phyloP scores from a whole-genome alignment of 2,329 filamentous ascomycete genomes.

The Claviceps sp. region DNA sequence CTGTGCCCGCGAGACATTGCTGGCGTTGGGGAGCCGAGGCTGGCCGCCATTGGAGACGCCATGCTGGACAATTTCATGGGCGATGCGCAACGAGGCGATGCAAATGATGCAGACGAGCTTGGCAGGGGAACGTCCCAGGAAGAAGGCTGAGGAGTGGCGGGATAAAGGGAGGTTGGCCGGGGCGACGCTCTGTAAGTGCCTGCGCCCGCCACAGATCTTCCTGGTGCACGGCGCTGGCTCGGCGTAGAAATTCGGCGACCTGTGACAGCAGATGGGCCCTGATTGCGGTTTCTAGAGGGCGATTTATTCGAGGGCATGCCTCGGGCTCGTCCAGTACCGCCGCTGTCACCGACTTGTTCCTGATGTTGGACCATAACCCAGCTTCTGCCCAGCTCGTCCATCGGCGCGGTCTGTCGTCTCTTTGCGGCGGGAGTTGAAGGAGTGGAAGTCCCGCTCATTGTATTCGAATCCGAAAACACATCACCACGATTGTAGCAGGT shows the following conservation, averaged over 20 bases:
- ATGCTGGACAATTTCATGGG: constrained; percentile 32
- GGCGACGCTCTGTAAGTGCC: background rate
- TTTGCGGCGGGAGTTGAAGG: constrained; percentile 35
- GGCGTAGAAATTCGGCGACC: constrained; percentile 32
- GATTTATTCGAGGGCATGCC: constrained; percentile 13
- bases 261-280: constrained; percentile 18
- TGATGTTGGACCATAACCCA: constrained; percentile 55
- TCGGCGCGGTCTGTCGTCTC: constrained; percentile 37
- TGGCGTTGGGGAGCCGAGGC: constrained; percentile 14
- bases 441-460: constrained; percentile 24
- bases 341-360: constrained; percentile 17
- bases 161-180: constrained; percentile 23
- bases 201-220: constrained; percentile 12
- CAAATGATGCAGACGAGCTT: constrained; percentile 20
- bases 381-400: constrained; percentile 48
- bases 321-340: constrained; percentile 9
- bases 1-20: constrained; percentile 8
- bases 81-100: constrained; percentile 19
- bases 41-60: constrained; percentile 5
- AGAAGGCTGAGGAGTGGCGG: constrained; percentile 4
- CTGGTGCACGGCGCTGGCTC: constrained; percentile 16
- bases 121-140: constrained; percentile 9
- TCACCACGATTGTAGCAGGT: constrained; percentile 7
- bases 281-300: constrained; percentile 19
- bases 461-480: constrained; percentile 13